These are phyloP conservation scores for Arthrobotrys sinensis DNA, from an alignment of 2,329 filamentous ascomycete genomes.

Conservation along the genomic window DNA sequence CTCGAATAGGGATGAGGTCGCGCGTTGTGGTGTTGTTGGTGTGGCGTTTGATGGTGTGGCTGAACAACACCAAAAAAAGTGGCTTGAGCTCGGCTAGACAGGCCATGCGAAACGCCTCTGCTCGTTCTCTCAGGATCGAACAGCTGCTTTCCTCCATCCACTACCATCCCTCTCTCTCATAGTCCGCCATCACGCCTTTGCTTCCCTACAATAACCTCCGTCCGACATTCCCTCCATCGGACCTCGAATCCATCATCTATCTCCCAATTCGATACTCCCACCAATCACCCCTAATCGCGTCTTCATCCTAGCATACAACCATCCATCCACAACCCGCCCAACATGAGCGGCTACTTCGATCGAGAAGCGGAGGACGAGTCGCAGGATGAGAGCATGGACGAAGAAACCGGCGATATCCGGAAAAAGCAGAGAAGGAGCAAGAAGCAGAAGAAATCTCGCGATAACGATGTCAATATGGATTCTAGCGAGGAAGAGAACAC, in stretches of 20 bases:
- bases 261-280: conserved; percentile 15
- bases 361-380: conserved; percentile 87
- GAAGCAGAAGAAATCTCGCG: conserved; percentile 66
- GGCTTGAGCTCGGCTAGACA: conserved; percentile 43
- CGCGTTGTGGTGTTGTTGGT: conserved; percentile 11
- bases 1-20: conserved; percentile 16
- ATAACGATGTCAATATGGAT: conserved; percentile 75
- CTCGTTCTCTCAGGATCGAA: conserved; percentile 37
- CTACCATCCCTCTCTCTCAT: conserved; percentile 2
- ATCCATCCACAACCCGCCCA: conserved; percentile 62
- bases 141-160: conserved; percentile 40
- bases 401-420: conserved; percentile 77
- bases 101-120: conserved; percentile 43
- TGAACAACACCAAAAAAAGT: neutral
- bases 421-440: conserved; percentile 67
- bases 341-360: conserved; percentile 83
- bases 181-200: conserved; percentile 2
- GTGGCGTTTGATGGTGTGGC: conserved; percentile 33
- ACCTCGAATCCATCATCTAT: neutral
- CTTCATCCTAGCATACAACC: conserved; percentile 10
- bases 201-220: neutral
- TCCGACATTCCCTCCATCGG: conserved; percentile 6
- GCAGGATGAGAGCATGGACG: conserved; percentile 85
- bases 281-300: conserved; percentile 43
- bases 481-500: conserved; percentile 94